Evolutionary conservation across 495 filamentous ascomycete genomes (phyloP).

Genomic region (Astrocystis sublimbata): DNA sequence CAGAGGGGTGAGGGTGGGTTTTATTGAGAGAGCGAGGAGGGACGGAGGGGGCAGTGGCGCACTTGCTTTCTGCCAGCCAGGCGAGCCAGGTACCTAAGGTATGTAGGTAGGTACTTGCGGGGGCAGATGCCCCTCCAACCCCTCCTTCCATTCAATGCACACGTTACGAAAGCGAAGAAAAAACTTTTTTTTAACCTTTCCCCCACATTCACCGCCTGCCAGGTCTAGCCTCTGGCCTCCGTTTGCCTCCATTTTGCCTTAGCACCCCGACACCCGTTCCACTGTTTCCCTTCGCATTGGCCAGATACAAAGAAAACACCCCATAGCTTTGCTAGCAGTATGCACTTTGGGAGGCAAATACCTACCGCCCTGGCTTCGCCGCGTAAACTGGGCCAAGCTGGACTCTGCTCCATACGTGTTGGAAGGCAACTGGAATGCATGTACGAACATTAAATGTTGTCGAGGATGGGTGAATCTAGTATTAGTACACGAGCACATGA

Average conservation of each 20-base stretch:
- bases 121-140: constrained; percentile 32
- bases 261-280: too few relatives aligned
- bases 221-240: background rate
- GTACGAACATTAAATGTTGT: too few relatives aligned
- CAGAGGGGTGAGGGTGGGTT: constrained; percentile 25
- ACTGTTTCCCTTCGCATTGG: background rate
- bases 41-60: constrained; percentile 26
- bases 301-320: background rate
- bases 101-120: too few relatives aligned
- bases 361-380: constrained; percentile 10
- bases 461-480: too few relatives aligned
- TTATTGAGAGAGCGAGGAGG: constrained; percentile 30
- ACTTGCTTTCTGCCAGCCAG: constrained; percentile 23
- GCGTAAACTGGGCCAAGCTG: background rate
- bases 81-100: too few relatives aligned
- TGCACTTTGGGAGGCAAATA: constrained; percentile 10
- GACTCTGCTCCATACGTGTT: too few relatives aligned
- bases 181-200: constrained; percentile 18
- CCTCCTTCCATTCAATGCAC: constrained; percentile 36
- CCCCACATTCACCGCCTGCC: constrained; percentile 23
- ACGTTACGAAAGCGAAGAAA: constrained; percentile 14
- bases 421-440: too few relatives aligned
- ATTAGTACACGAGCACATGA: too few relatives aligned
- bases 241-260: background rate
- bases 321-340: background rate